Evolutionary conservation across 1,284 basidiomycete genomes (phyloP).

Genomic region (Chondrostereum purpureum): DNA sequence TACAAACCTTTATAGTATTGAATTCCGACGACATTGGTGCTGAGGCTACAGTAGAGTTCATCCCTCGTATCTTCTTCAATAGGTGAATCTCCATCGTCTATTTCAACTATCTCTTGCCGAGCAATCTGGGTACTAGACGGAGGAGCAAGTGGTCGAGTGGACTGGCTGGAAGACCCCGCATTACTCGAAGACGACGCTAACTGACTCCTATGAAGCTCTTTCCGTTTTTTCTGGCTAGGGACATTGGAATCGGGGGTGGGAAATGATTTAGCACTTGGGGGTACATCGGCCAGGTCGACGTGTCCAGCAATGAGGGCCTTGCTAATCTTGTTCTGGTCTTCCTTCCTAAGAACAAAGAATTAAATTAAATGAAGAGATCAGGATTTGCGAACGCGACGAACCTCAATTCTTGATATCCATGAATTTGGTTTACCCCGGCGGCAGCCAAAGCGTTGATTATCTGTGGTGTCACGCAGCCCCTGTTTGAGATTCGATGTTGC

Average conservation of each 20-base stretch:
- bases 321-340: slow-evolving; percentile 57
- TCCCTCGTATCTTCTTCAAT: slow-evolving; percentile 44
- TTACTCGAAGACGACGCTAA: not conserved
- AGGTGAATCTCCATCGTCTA: slow-evolving; percentile 33
- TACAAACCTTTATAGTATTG: slow-evolving; percentile 69
- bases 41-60: slow-evolving; percentile 58
- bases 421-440: slow-evolving; percentile 33
- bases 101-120: slow-evolving; percentile 22
- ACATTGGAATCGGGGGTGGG: slow-evolving; percentile 3
- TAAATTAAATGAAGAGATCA: too few relatives aligned
- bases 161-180: not conserved
- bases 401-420: slow-evolving; percentile 49
- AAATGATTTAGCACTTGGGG: slow-evolving; percentile 29
- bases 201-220: slow-evolving; percentile 12
- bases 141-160: not conserved
- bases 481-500: slow-evolving; percentile 17
- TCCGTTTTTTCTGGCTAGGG: slow-evolving; percentile 21
- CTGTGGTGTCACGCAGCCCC: slow-evolving; percentile 64
- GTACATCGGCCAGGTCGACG: slow-evolving; percentile 52
- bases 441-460: slow-evolving; percentile 46
- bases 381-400: too few relatives aligned
- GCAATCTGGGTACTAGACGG: slow-evolving; percentile 7
- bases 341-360: too few relatives aligned
- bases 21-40: slow-evolving; percentile 69
- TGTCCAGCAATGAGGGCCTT: slow-evolving; percentile 45